Conservation (phyloP, 768 basidiomycete genomes). For the Sarcomyxa edulis region DNA sequence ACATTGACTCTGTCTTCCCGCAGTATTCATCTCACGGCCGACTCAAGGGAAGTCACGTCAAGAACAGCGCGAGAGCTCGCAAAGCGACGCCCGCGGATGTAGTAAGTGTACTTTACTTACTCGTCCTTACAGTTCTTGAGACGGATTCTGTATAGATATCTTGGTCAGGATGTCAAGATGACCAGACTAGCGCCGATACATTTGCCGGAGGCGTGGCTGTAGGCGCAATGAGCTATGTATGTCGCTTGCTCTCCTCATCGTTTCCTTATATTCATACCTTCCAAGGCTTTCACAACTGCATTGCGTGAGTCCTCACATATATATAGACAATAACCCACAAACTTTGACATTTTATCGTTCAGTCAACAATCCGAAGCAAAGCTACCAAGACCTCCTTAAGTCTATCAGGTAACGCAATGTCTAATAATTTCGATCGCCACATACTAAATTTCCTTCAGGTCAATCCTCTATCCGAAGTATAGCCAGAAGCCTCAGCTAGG, state of each 20-base stretch:
- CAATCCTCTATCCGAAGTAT: constrained; percentile 54
- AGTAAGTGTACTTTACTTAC: constrained; percentile 21
- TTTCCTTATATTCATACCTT: too few relatives aligned
- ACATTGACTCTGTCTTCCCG: too few relatives aligned
- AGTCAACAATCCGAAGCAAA: constrained; percentile 57
- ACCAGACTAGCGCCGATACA: constrained; percentile 71
- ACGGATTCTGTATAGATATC: too few relatives aligned
- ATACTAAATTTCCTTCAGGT: too few relatives aligned
- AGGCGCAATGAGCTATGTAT: constrained; percentile 77
- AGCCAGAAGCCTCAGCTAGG: constrained; percentile 72
- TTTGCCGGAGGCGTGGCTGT: constrained; percentile 57
- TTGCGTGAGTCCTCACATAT: too few relatives aligned
- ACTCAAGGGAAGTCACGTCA: constrained; percentile 39
- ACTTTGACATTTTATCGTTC: too few relatives aligned
- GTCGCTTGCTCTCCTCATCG: too few relatives aligned
- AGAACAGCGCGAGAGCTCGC: constrained; percentile 19
- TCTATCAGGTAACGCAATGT: constrained; percentile 59
- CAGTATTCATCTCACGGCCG: constrained; percentile 59
- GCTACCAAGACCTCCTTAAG: constrained; percentile 58
- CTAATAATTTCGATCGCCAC: too few relatives aligned
- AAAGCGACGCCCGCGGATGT: constrained; percentile 72
- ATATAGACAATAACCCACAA: too few relatives aligned
- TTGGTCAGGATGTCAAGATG: constrained; percentile 68
- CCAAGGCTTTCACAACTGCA: too few relatives aligned
- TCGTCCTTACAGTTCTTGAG: too few relatives aligned